phyloP scores from a whole-genome alignment of 1,139 yeast species.

The Zygosaccharomyces pseudobailii region DNA sequence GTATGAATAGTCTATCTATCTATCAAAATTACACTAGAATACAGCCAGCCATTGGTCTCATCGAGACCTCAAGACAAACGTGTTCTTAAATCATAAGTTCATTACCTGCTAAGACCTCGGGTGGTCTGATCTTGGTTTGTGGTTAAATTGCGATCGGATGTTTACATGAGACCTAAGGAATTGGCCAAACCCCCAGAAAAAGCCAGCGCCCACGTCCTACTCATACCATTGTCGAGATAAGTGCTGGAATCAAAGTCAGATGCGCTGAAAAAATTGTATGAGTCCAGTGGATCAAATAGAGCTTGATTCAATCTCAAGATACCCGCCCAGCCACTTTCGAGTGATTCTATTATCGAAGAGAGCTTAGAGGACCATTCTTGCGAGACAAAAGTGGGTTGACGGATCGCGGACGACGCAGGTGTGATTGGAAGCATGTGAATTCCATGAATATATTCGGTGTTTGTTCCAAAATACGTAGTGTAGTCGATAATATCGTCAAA shows the following conservation, averaged over 20 bases:
- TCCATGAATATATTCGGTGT: conserved; percentile 56
- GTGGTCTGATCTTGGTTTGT: too few relatives aligned
- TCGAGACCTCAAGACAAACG: not conserved
- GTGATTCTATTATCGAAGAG: conserved; percentile 37
- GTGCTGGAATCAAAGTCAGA: conserved; percentile 31
- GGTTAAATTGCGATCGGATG: not conserved
- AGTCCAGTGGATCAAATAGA: conserved; percentile 43
- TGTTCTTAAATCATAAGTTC: not conserved
- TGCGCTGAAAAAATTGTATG: conserved; percentile 45
- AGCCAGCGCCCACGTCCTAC: conserved; percentile 57
- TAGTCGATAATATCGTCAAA: conserved; percentile 59
- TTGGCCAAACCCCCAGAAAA: conserved; percentile 42
- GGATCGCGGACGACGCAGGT: conserved; percentile 49
- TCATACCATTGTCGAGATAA: conserved; percentile 53
- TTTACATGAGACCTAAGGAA: conserved; percentile 9
- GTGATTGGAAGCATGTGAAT: conserved; percentile 61
- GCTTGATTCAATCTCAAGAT: conserved; percentile 53
- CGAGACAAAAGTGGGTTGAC: conserved; percentile 44
- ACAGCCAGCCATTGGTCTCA: not conserved
- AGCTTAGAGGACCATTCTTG: conserved; percentile 52
- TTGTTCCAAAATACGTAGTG: conserved; percentile 51
- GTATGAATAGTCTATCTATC: not conserved
- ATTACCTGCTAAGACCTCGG: too few relatives aligned
- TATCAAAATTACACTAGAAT: not conserved
- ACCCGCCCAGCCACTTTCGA: conserved; percentile 53